Evolutionary conservation across 2,329 filamentous ascomycete genomes (phyloP).

Genomic region (Paraphaeosphaeria sporulosa): DNA sequence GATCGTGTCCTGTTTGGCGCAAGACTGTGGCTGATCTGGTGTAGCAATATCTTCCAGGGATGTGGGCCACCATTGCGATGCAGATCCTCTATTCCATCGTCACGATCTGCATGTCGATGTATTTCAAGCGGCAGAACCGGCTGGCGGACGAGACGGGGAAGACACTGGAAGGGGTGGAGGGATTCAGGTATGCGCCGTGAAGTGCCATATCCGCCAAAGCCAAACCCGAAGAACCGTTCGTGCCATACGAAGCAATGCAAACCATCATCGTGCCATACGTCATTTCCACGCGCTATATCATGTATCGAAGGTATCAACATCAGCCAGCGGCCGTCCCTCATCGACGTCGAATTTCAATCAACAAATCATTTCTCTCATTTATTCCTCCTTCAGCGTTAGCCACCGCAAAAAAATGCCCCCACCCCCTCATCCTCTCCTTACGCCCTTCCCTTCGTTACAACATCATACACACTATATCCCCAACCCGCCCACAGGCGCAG

Average conservation of each 20-base stretch:
- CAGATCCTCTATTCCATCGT: slow-evolving; percentile 33
- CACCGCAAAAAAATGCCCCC: slow-evolving; percentile 12
- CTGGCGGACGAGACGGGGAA: slow-evolving; percentile 34
- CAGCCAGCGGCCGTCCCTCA: too few species aligned
- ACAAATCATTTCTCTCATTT: too few species aligned
- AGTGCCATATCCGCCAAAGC: too few species aligned
- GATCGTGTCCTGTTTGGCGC: not conserved
- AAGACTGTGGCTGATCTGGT: slow-evolving; percentile 5
- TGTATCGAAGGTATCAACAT: too few species aligned
- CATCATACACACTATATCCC: slow-evolving; percentile 10
- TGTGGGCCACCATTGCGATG: slow-evolving; percentile 40
- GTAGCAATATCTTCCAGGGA: slow-evolving; percentile 35
- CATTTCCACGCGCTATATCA: too few species aligned
- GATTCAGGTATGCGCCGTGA: slow-evolving; percentile 35
- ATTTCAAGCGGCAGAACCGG: slow-evolving; percentile 31
- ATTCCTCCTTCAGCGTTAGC: too few species aligned
- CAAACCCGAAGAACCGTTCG: too few species aligned
- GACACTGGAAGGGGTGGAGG: slow-evolving; percentile 35
- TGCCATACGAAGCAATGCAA: too few species aligned
- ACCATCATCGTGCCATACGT: too few species aligned
- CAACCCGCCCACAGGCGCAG: slow-evolving; percentile 19
- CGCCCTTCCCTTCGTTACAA: too few species aligned
- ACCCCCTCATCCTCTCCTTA: slow-evolving; percentile 7
- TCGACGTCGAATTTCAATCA: too few species aligned
- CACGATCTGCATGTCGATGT: slow-evolving; percentile 35